Evolutionary conservation across 2,329 filamentous ascomycete species (phyloP).

Genomic region (Stagonosporopsis cucurbitacearum): DNA sequence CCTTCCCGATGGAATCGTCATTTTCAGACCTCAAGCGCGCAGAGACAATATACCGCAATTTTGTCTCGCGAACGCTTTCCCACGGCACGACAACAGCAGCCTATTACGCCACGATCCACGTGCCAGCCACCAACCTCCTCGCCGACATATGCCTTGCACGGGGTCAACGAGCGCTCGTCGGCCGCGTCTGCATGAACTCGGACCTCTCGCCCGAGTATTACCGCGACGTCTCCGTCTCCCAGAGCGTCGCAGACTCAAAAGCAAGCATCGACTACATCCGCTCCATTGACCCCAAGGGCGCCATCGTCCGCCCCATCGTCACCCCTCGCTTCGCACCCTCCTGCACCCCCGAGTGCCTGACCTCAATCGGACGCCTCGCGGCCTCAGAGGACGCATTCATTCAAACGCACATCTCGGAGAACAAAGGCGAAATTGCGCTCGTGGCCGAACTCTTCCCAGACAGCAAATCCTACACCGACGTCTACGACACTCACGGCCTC

Average conservation of each 20-base stretch:
- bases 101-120: slow-evolving; percentile 93
- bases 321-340: slow-evolving; percentile 71
- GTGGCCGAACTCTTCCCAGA: slow-evolving; percentile 74
- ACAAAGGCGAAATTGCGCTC: slow-evolving; percentile 73
- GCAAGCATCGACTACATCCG: slow-evolving; percentile 64
- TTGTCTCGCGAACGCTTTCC: slow-evolving; percentile 79
- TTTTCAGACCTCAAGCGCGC: slow-evolving; percentile 70
- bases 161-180: slow-evolving; percentile 90
- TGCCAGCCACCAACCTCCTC: slow-evolving; percentile 87
- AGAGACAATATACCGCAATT: slow-evolving; percentile 74
- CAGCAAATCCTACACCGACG: slow-evolving; percentile 69
- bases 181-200: slow-evolving; percentile 91
- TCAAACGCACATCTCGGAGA: slow-evolving; percentile 93
- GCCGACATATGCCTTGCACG: slow-evolving; percentile 78
- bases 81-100: slow-evolving; percentile 92
- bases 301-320: slow-evolving; percentile 77
- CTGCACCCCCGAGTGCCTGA: slow-evolving; percentile 63
- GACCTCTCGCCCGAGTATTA: slow-evolving; percentile 78
- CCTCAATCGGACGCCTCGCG: slow-evolving; percentile 69
- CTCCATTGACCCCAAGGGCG: slow-evolving; percentile 67
- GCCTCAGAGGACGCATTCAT: slow-evolving; percentile 68
- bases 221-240: slow-evolving; percentile 70
- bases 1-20: slow-evolving; percentile 88
- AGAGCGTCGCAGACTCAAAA: slow-evolving; percentile 61
- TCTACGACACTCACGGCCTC: slow-evolving; percentile 78